Conservation (phyloP, 1,139 yeast genomes). For the Tardiomyces depauwii region DNA sequence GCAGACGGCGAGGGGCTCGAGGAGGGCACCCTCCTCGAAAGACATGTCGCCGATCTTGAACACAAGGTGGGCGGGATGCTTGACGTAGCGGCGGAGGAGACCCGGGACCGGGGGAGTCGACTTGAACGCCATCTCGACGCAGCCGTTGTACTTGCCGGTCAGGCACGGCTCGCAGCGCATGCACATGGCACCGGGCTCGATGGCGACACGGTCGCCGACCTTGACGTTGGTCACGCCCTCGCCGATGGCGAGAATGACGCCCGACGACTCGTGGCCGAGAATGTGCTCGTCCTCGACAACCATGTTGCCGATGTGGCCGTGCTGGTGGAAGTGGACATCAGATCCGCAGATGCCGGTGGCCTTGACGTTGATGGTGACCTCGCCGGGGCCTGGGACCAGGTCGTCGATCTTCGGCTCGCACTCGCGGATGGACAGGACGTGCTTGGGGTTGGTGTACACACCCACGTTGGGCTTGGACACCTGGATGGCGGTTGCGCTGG, state of each 20-base stretch:
- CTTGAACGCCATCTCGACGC: slow-evolving; percentile 71
- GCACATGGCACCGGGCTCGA: slow-evolving; percentile 81
- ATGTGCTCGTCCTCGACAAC: slow-evolving; percentile 51
- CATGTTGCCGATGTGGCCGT: slow-evolving; percentile 57
- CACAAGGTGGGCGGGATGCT: slow-evolving; percentile 68
- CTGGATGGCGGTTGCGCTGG: neutral
- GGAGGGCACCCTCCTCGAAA: slow-evolving; percentile 78
- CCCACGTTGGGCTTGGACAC: slow-evolving; percentile 19
- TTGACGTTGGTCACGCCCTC: slow-evolving; percentile 44
- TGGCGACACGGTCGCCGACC: slow-evolving; percentile 73
- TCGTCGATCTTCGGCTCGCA: slow-evolving; percentile 25
- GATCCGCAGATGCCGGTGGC: slow-evolving; percentile 79
- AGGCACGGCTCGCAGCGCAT: slow-evolving; percentile 64
- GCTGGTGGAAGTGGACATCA: slow-evolving; percentile 67
- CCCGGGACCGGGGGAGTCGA: slow-evolving; percentile 65
- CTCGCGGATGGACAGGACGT: slow-evolving; percentile 25
- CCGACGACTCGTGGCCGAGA: slow-evolving; percentile 70
- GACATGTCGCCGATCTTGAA: slow-evolving; percentile 64
- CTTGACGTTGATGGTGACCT: slow-evolving; percentile 36
- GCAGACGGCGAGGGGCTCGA: slow-evolving; percentile 82
- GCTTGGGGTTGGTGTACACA: slow-evolving; percentile 28
- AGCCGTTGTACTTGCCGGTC: slow-evolving; percentile 62
- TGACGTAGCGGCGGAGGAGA: slow-evolving; percentile 56
- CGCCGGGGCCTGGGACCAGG: slow-evolving; percentile 27
- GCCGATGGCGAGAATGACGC: slow-evolving; percentile 59